Conservation (phyloP, 2,329 filamentous ascomycete species). For the Ophiostoma triangulosporum region DNA sequence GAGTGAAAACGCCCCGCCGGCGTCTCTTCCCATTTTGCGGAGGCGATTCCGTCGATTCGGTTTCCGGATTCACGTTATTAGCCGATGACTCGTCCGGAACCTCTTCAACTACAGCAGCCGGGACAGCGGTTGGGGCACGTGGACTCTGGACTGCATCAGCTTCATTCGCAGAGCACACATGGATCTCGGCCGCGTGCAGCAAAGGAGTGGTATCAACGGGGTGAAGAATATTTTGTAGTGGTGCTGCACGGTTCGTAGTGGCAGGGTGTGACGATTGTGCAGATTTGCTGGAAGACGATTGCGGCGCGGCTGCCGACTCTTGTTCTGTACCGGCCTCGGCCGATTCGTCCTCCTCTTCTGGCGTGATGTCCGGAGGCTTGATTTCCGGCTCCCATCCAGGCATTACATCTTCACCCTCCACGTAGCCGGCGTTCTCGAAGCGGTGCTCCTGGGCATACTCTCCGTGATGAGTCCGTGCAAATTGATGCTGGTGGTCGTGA, state of each 20-base stretch:
- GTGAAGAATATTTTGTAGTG: slow-evolving; percentile 8
- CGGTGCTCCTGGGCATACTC: neutral
- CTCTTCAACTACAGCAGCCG: neutral
- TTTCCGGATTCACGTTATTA: neutral
- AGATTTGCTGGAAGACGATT: neutral
- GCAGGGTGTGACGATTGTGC: neutral
- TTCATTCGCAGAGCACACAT: neutral
- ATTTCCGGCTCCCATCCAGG: neutral
- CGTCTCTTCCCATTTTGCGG: neutral
- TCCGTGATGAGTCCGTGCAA: neutral
- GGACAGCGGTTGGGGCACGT: neutral
- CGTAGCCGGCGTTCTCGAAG: neutral
- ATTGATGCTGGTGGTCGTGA: neutral
- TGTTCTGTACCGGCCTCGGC: neutral
- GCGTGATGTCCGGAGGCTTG: neutral
- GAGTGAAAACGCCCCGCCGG: slow-evolving; percentile 14
- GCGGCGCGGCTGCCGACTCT: neutral
- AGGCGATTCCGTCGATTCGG: too few relatives aligned
- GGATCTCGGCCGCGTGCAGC: neutral
- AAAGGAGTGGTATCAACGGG: slow-evolving; percentile 2
- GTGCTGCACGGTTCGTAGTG: slow-evolving; percentile 1
- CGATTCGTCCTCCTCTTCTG: neutral
- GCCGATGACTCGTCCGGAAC: neutral
- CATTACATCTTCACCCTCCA: neutral
- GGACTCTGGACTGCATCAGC: neutral